A percentile compares a stretch with the other conserved stretches of the same genome.
Evolutionary conservation across 2,329 filamentous ascomycete species (phyloP).

Genomic region (Aspergillus ochraceoroseus): DNA sequence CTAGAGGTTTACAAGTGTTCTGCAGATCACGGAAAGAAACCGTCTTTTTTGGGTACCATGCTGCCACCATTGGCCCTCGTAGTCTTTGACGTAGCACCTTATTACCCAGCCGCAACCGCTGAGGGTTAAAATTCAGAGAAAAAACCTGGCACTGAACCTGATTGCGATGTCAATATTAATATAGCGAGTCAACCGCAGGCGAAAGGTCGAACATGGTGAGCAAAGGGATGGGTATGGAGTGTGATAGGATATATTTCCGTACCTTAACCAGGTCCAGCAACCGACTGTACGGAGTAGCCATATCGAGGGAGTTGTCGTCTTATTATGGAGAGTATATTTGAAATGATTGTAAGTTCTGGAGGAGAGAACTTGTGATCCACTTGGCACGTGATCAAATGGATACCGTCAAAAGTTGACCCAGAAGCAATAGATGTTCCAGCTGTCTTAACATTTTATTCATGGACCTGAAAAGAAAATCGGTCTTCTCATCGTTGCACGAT

Average conservation of each 20-base stretch:
- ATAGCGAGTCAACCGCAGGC: too few species aligned
- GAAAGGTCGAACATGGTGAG: too few species aligned
- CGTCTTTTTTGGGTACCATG: conserved; percentile 80
- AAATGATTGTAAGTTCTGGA: too few species aligned
- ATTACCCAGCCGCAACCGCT: conserved; percentile 75
- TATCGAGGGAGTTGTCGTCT: conserved; percentile 21
- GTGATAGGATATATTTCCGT: conserved; percentile 12
- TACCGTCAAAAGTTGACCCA: too few species aligned
- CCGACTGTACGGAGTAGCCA: conserved; percentile 51
- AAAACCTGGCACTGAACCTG: conserved; percentile 91
- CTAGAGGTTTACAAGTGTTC: conserved; percentile 59
- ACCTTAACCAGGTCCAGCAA: conserved; percentile 74
- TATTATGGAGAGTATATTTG: too few species aligned
- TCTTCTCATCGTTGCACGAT: conserved; percentile 7
- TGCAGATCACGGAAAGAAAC: conserved; percentile 69
- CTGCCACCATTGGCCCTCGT: conserved; percentile 71
- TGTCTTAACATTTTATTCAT: conserved; percentile 17
- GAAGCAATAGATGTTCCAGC: too few species aligned
- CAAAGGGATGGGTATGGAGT: too few species aligned
- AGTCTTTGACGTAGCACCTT: conserved; percentile 86
- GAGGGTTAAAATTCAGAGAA: conserved; percentile 83
- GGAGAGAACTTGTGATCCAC: too few species aligned
- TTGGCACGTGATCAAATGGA: too few species aligned
- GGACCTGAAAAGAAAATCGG: conserved; percentile 26
- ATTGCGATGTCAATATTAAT: neutral